A percentile compares a stretch with the other conserved stretches of the same genome.
Evolutionary conservation across 2,329 filamentous ascomycete genomes (phyloP).

Genomic region (Colletotrichum chrysophilum): DNA sequence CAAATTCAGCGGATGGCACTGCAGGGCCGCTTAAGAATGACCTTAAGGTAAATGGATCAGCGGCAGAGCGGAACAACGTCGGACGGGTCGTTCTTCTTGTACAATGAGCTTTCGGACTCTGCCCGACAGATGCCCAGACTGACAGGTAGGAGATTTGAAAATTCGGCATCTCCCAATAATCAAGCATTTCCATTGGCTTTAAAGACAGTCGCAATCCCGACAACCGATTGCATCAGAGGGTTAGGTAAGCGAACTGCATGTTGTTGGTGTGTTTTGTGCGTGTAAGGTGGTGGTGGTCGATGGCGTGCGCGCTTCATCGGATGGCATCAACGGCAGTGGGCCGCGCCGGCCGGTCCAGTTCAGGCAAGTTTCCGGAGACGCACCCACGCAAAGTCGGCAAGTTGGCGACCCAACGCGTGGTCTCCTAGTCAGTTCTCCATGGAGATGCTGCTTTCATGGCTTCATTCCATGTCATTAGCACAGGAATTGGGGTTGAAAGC

Average conservation of each 20-base stretch:
- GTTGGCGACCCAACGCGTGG: not conserved
- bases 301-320: slow-evolving; percentile 13
- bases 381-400: not conserved
- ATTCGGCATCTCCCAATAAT: not conserved
- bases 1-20: not conserved
- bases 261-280: not conserved
- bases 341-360: not conserved
- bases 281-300: not conserved
- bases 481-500: not conserved
- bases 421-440: not conserved
- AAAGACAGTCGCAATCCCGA: not conserved
- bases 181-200: not conserved
- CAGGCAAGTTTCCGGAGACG: not conserved
- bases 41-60: not conserved
- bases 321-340: slow-evolving; percentile 22
- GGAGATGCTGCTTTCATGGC: not conserved
- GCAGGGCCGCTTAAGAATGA: not conserved
- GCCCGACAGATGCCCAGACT: not conserved
- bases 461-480: not conserved
- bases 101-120: not conserved
- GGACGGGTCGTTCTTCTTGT: not conserved
- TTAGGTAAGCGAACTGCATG: not conserved
- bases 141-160: not conserved
- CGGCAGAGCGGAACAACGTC: not conserved
- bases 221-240: slow-evolving; percentile 6